Conservation (phyloP, 78 protist species). For the Capsaspora owczarzaki region DNA sequence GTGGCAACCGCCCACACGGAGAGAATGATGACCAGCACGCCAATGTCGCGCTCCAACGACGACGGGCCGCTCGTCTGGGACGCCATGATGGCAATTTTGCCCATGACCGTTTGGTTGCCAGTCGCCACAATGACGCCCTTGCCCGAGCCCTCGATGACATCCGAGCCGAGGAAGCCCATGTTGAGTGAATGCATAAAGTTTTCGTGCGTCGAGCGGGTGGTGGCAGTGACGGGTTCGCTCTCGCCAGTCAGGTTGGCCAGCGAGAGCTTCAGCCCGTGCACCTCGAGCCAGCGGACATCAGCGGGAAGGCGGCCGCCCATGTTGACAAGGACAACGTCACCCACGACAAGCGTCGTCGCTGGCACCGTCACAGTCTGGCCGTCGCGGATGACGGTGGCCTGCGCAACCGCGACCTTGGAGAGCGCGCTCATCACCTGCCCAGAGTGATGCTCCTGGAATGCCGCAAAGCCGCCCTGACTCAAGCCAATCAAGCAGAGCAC, state of each 20-base stretch:
- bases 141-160: conserved; percentile 63
- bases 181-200: conserved; percentile 63
- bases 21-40: conserved; percentile 67
- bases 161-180: conserved; percentile 67
- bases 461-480: conserved; percentile 69
- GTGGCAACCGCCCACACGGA: conserved; percentile 60
- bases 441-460: conserved; percentile 68
- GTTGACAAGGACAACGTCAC: conserved; percentile 53
- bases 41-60: conserved; percentile 67
- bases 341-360: background rate
- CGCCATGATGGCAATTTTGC: conserved; percentile 71
- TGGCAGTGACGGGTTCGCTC: conserved; percentile 63
- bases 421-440: conserved; percentile 71
- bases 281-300: conserved; percentile 57
- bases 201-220: conserved; percentile 35
- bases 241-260: conserved; percentile 90
- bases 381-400: conserved; percentile 58
- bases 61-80: too few species aligned
- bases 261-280: conserved; percentile 21
- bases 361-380: background rate
- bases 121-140: conserved; percentile 62
- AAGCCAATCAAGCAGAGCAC: conserved; percentile 76
- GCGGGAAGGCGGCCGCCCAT: conserved; percentile 71
- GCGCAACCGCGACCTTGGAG: conserved; percentile 47
- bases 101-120: conserved; percentile 85